Base-by-base conservation (phyloP, 176 grass and related monocot species). In the Eremochloa ophiuroides region DNA sequence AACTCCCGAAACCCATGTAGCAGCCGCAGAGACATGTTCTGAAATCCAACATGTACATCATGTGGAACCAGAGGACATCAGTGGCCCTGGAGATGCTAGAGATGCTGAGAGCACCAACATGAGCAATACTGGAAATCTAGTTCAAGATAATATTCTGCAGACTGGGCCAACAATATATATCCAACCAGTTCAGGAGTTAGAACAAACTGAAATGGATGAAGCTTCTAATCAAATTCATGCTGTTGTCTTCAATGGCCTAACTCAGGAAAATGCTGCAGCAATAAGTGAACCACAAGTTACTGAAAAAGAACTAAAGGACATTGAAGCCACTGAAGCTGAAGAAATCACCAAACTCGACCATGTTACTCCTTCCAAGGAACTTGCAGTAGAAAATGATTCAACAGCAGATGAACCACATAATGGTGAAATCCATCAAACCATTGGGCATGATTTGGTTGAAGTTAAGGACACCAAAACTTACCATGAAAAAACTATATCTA, bases 121-220 rank as follows among this genome's bases (percentile, higher is more conserved):
- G 29, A 85, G 84, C 67, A 74, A 34, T 15, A 9, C 69, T 34
- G 84, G 74, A 86, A 47, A 74, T 58, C 20, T 28, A 86, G 47
- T 53, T 65, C 41, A 80, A 67, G 69, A 74, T 15, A 74, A 67
- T 26, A 38, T 61, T 71, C 38, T 61, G n/a, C 25, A 39, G 42
- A 71, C 51, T 82, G 67, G 59, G 26, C 37, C 69, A 59, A 27
- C 46, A 67, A 10, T 42, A 66, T 35, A 66, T 74, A 74, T 59
- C 58, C 77, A 80, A 22, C 35, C 76, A 58, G 44, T 35, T 8
- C 69, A 74, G 48, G 59, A 62, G 69, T 66, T 74, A 34, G 76
- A 58, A 71, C 48, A 69, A 80, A 64, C 15, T 74, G 26, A 34
- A 33, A 68, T 17, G 5, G 82, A 73, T 42, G 84, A 56, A 65